Conservation (phyloP, 805 yeast species). For the Metschnikowia henanensis region DNA sequence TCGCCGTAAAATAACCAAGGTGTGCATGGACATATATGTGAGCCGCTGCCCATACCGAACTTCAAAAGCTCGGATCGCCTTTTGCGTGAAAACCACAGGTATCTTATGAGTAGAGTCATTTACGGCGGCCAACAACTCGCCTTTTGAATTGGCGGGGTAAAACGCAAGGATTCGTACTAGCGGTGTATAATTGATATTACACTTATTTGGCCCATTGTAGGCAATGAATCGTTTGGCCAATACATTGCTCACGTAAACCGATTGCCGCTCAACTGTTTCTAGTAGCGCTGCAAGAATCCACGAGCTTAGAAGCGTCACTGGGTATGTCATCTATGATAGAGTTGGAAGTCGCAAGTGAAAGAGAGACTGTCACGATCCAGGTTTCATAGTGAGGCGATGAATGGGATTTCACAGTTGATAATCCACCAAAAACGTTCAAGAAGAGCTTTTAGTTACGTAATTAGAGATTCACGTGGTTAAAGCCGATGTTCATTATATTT, state of each 20-base stretch:
- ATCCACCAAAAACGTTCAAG: too few relatives aligned
- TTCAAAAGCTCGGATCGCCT: slow-evolving; percentile 32
- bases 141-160: slow-evolving; percentile 21
- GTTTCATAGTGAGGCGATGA: too few relatives aligned
- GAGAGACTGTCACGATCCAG: too few relatives aligned
- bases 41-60: slow-evolving; percentile 30
- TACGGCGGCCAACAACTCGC: slow-evolving; percentile 30
- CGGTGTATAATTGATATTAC: slow-evolving; percentile 21
- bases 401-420: too few relatives aligned
- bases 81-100: slow-evolving; percentile 29
- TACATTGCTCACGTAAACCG: slow-evolving; percentile 5
- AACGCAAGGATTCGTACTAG: slow-evolving; percentile 30
- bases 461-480: too few relatives aligned
- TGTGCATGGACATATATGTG: slow-evolving; percentile 31
- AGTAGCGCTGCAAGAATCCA: slow-evolving; percentile 14
- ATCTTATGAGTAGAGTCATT: slow-evolving; percentile 34
- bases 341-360: too few relatives aligned
- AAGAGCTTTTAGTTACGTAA: too few relatives aligned
- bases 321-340: slow-evolving; percentile 13
- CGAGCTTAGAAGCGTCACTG: slow-evolving; percentile 16
- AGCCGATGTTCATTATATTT: too few relatives aligned
- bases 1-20: slow-evolving; percentile 26
- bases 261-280: slow-evolving; percentile 2
- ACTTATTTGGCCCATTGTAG: slow-evolving; percentile 9
- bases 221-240: slow-evolving; percentile 19